Conservation (phyloP, 2,329 filamentous ascomycete species). For the Knufia petricola region DNA sequence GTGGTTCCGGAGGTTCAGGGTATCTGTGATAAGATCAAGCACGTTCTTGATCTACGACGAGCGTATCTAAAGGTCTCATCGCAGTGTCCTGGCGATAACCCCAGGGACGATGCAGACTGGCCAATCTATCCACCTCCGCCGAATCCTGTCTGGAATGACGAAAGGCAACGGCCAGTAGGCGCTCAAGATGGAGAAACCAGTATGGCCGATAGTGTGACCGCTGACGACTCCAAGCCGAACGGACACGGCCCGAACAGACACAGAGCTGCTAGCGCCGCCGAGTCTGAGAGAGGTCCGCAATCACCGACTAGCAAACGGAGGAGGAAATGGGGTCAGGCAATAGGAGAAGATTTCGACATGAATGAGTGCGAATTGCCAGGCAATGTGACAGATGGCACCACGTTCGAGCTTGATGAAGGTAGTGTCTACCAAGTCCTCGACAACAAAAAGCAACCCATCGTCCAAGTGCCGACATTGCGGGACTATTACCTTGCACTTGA, state of each 20-base stretch:
- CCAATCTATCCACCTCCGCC: constrained; percentile 84
- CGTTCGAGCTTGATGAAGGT: constrained; percentile 67
- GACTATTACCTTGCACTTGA: constrained; percentile 97
- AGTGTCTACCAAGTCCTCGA: constrained; percentile 88
- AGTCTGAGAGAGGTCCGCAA: constrained; percentile 25
- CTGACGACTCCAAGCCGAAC: constrained; percentile 16
- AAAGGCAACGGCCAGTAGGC: constrained; percentile 33
- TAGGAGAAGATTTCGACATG: constrained; percentile 86
- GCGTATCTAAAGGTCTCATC: constrained; percentile 82
- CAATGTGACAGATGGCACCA: constrained; percentile 60
- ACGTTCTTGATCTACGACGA: constrained; percentile 74
- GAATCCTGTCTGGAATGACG: constrained; percentile 76
- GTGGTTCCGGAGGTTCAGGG: constrained; percentile 73
- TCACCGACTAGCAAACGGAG: constrained; percentile 41
- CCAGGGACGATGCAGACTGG: constrained; percentile 75
- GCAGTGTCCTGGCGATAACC: constrained; percentile 75
- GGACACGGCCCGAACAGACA: constrained; percentile 8
- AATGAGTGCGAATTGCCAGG: constrained; percentile 61
- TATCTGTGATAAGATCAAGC: constrained; percentile 86
- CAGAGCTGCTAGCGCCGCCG: constrained; percentile 24
- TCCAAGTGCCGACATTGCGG: constrained; percentile 80
- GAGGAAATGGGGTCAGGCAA: constrained; percentile 78
- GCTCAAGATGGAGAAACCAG: constrained; percentile 19
- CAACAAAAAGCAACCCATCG: constrained; percentile 57
- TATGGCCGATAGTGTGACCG: constrained; percentile 25